Evolutionary conservation across 23 red algal species (phyloP).

Genomic region (Chondrus crispus): DNA sequence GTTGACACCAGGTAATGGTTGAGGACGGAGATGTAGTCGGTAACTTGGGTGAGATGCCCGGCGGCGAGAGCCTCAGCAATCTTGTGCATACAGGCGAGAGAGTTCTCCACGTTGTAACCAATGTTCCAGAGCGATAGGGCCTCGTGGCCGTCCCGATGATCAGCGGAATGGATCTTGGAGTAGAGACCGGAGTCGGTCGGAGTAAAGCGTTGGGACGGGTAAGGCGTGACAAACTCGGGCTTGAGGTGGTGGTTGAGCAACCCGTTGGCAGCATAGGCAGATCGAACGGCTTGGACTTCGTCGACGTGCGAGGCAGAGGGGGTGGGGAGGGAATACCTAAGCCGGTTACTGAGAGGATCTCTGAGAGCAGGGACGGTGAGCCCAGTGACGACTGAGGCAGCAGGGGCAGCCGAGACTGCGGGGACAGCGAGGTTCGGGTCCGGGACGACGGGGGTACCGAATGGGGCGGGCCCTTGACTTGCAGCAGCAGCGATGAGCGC

Average conservation of each 20-base stretch:
- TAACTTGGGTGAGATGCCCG: background rate
- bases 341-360: too few relatives aligned
- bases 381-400: too few relatives aligned
- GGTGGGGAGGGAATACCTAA: too few relatives aligned
- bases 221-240: background rate
- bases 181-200: background rate
- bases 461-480: too few relatives aligned
- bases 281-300: background rate
- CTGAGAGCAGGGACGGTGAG: too few relatives aligned
- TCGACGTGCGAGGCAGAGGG: background rate
- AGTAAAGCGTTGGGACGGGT: background rate
- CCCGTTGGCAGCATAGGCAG: too few relatives aligned
- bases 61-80: background rate
- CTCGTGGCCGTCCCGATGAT: constrained; percentile 14
- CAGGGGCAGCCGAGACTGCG: too few relatives aligned
- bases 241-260: background rate
- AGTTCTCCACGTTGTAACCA: background rate
- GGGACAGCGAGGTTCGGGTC: too few relatives aligned
- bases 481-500: too few relatives aligned
- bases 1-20: background rate
- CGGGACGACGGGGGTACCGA: too few relatives aligned
- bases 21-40: background rate
- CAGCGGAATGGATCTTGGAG: background rate
- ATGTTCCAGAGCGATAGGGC: constrained; percentile 5
- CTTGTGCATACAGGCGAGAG: background rate